Conservation (phyloP, 768 basidiomycete species). For the Tricholoma sp. region DNA sequence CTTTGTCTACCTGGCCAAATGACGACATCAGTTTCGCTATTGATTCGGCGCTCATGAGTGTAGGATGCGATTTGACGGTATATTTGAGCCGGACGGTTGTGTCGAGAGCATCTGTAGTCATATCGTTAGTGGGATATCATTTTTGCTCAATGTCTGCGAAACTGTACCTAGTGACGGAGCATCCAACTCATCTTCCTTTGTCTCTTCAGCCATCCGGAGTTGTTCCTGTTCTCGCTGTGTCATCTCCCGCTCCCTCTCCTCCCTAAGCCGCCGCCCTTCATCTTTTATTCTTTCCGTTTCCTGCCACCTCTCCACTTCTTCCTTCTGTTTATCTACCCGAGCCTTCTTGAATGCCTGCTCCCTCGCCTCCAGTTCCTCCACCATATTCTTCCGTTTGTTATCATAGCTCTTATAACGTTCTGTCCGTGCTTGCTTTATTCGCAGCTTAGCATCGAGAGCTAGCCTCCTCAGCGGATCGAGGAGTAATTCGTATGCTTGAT, state of each 20-base stretch:
- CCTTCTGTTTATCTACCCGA: constrained; percentile 54
- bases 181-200: constrained; percentile 35
- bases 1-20: constrained; percentile 61
- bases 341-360: constrained; percentile 76
- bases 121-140: constrained; percentile 3
- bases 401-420: constrained; percentile 70
- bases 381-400: constrained; percentile 65
- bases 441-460: constrained; percentile 76
- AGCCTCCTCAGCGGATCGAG: constrained; percentile 77
- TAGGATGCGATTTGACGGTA: constrained; percentile 49
- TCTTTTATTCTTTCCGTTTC: constrained; percentile 74
- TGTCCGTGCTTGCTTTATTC: constrained; percentile 60
- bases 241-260: constrained; percentile 57
- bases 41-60: constrained; percentile 45
- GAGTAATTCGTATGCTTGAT: constrained; percentile 73
- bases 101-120: constrained; percentile 50
- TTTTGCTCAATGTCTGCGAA: background rate
- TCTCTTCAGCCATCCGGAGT: constrained; percentile 24
- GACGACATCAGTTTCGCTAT: constrained; percentile 48
- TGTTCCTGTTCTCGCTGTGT: constrained; percentile 40
- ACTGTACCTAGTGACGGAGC: constrained; percentile 53
- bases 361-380: constrained; percentile 75
- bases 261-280: constrained; percentile 61
- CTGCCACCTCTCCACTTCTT: constrained; percentile 46
- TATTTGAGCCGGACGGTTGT: constrained; percentile 77